Percentiles rank a stretch among this genome's conserved stretches.
Evolutionary conservation across 495 filamentous ascomycete species (phyloP).

Genomic region (Lasiosphaeriaceae sp.): DNA sequence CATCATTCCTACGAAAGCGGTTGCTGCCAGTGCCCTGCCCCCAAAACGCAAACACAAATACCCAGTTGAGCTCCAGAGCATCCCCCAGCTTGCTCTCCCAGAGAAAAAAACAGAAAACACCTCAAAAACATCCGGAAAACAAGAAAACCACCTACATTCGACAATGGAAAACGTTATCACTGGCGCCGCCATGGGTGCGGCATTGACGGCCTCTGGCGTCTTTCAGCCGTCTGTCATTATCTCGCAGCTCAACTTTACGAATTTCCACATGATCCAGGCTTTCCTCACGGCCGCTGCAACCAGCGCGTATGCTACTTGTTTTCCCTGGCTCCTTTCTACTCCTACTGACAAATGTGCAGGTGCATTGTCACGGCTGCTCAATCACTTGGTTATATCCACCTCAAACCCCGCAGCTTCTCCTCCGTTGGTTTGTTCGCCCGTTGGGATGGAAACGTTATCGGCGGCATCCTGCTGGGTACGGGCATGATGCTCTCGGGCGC

Average conservation of each 20-base stretch:
- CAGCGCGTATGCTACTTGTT: conserved; percentile 45
- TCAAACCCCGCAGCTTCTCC: conserved; percentile 32
- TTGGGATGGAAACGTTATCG: conserved; percentile 55
- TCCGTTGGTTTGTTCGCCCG: conserved; percentile 36
- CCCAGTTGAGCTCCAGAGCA: too few relatives aligned
- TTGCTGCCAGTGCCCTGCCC: too few relatives aligned
- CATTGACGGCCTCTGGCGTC: conserved; percentile 50
- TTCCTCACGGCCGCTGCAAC: conserved; percentile 52
- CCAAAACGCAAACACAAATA: too few relatives aligned
- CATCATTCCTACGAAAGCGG: too few relatives aligned
- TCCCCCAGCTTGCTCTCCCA: too few relatives aligned
- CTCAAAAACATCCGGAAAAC: too few relatives aligned
- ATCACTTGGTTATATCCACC: conserved; percentile 27
- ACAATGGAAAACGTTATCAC: conserved; percentile 31
- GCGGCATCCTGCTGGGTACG: conserved; percentile 48
- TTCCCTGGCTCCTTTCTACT: neutral
- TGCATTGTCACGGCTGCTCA: conserved; percentile 31
- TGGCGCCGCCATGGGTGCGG: conserved; percentile 52
- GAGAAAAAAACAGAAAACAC: too few relatives aligned
- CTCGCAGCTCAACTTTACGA: conserved; percentile 47
- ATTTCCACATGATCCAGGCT: conserved; percentile 56
- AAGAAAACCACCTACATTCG: neutral
- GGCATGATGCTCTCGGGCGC: conserved; percentile 55
- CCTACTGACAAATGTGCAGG: conserved; percentile 9
- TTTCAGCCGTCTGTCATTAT: conserved; percentile 50